These are phyloP conservation scores for Penicillium simplicissimum DNA, from an alignment of 495 filamentous ascomycete genomes.

Conservation along the genomic window DNA sequence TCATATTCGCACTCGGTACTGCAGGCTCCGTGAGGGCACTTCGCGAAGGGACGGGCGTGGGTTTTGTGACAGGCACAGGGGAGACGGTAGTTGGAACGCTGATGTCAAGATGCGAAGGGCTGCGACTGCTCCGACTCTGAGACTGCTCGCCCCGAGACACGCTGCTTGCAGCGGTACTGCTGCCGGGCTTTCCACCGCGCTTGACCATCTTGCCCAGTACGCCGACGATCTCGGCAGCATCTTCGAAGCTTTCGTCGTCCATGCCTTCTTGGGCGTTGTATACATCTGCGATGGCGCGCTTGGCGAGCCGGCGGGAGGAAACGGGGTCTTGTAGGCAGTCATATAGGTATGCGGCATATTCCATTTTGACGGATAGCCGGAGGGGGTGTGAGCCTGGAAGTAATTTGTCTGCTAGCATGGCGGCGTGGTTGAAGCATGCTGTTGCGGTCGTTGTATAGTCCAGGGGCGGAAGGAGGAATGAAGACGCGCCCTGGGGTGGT, in stretches of 20 bases:
- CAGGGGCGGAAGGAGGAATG: slow-evolving; percentile 73
- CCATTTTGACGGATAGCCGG: slow-evolving; percentile 85
- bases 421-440: slow-evolving; percentile 76
- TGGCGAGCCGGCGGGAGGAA: slow-evolving; percentile 71
- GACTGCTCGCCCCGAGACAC: slow-evolving; percentile 33
- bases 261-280: slow-evolving; percentile 89
- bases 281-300: slow-evolving; percentile 82
- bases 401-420: slow-evolving; percentile 67
- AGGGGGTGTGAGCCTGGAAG: slow-evolving; percentile 89
- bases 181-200: slow-evolving; percentile 51
- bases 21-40: slow-evolving; percentile 25
- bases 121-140: slow-evolving; percentile 38
- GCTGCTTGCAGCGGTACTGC: slow-evolving; percentile 32
- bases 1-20: slow-evolving; percentile 40
- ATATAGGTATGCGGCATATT: slow-evolving; percentile 93
- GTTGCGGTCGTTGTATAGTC: slow-evolving; percentile 84
- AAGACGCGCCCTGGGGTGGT: slow-evolving; percentile 49
- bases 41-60: slow-evolving; percentile 16
- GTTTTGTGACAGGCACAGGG: slow-evolving; percentile 27
- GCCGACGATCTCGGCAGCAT: slow-evolving; percentile 73
- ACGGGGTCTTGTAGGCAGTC: slow-evolving; percentile 86
- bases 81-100: slow-evolving; percentile 30
- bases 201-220: slow-evolving; percentile 78
- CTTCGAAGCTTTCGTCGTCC: slow-evolving; percentile 85
- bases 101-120: slow-evolving; percentile 26